phyloP scores from a whole-genome alignment of 192 early-diverging fungal species.

The Glomus cerebriforme region DNA sequence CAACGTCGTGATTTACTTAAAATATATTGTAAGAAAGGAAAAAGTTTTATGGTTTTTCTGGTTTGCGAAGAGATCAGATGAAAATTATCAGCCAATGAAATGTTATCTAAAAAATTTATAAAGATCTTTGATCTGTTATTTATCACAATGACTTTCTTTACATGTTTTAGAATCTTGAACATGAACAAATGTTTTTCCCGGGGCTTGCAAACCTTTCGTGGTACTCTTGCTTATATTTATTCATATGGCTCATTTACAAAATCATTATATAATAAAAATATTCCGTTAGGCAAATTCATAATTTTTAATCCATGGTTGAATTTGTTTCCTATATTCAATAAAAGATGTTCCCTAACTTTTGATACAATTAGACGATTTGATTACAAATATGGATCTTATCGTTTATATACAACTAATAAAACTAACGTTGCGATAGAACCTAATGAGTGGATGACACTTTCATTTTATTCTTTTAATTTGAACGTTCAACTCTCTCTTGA shows the following conservation, averaged over 20 bases:
- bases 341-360: background rate
- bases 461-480: conserved; percentile 57
- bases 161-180: background rate
- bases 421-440: background rate
- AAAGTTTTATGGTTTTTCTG: no score
- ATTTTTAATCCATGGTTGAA: background rate
- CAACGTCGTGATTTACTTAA: no score
- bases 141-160: background rate
- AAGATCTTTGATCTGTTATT: no score
- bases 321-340: background rate
- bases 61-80: no score
- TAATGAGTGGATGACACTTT: conserved; percentile 42
- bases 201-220: background rate
- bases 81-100: no score
- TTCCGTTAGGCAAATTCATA: background rate
- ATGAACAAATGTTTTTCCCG: background rate
- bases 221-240: background rate
- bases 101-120: no score
- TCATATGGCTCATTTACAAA: background rate
- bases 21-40: no score
- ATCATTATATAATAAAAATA: background rate
- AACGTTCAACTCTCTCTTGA: conserved; percentile 35
- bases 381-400: background rate
- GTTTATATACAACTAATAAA: background rate
- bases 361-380: background rate